phyloP scores from a whole-genome alignment of 2,329 filamentous ascomycete genomes.

The Verticillium nonalfalfae region DNA sequence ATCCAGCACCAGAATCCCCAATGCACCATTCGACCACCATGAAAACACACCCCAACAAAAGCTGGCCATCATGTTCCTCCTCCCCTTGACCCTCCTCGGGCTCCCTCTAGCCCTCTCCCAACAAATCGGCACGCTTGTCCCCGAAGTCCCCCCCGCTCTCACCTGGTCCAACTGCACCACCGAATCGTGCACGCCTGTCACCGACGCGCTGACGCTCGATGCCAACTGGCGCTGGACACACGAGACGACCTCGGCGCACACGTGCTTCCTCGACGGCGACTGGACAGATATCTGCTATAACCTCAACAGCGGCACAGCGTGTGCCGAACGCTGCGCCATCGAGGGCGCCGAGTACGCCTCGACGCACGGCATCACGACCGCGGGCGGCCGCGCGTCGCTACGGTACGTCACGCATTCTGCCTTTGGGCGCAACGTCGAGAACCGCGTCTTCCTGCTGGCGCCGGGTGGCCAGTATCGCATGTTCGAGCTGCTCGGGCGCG shows the following conservation, averaged over 20 bases:
- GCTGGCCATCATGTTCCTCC: background rate
- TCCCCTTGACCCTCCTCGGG: background rate
- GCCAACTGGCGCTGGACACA: constrained; percentile 7
- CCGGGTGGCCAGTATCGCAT: constrained; percentile 49
- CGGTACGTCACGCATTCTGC: constrained; percentile 36
- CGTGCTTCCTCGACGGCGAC: constrained; percentile 41
- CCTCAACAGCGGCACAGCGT: constrained; percentile 19
- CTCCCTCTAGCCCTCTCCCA: constrained; percentile 3
- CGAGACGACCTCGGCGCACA: constrained; percentile 25
- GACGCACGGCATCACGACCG: constrained; percentile 40
- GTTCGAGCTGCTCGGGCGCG: constrained; percentile 53
- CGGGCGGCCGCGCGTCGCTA: constrained; percentile 37
- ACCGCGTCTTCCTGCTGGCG: constrained; percentile 54
- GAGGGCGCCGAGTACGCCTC: constrained; percentile 37
- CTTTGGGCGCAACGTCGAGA: constrained; percentile 28
- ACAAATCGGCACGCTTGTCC: background rate
- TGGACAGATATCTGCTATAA: constrained; percentile 26
- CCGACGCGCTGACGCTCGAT: constrained; percentile 4
- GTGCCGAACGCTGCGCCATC: constrained; percentile 36
- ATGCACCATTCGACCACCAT: background rate
- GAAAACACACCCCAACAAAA: background rate
- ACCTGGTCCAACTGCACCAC: constrained; percentile 5
- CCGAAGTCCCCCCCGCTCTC: constrained; percentile 4
- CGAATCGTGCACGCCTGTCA: background rate
- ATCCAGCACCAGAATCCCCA: too few relatives aligned